Percentiles rank a stretch among this genome's conserved stretches.
Evolutionary conservation across 345 rosid species (phyloP).

Genomic region (Combretum micranthum): DNA sequence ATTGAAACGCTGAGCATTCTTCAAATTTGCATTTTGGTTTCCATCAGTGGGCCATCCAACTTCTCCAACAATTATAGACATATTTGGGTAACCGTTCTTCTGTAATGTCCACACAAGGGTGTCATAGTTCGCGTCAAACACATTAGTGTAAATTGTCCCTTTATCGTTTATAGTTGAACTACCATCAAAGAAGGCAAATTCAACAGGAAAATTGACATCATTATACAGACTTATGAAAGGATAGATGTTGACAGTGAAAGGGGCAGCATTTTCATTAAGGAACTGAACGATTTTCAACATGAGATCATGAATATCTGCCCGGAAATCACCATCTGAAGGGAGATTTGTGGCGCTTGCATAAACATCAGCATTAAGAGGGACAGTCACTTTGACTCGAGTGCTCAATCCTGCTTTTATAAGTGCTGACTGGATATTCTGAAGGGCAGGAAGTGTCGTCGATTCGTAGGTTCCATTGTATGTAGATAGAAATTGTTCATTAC

Average conservation of each 20-base stretch:
- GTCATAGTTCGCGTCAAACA: slow-evolving; percentile 28
- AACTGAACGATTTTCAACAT: slow-evolving; percentile 77
- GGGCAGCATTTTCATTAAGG: slow-evolving; percentile 51
- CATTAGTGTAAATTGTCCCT: slow-evolving; percentile 17
- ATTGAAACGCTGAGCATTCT: slow-evolving; percentile 24
- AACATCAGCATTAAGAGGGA: slow-evolving; percentile 88
- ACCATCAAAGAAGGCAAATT: slow-evolving; percentile 86
- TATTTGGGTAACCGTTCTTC: slow-evolving; percentile 20
- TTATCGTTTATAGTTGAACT: slow-evolving; percentile 20
- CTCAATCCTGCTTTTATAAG: slow-evolving; percentile 68
- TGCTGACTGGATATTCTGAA: slow-evolving; percentile 56
- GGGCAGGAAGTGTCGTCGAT: slow-evolving; percentile 19
- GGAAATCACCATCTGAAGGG: slow-evolving; percentile 90
- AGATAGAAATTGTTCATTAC: slow-evolving; percentile 30
- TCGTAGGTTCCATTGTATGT: slow-evolving; percentile 19
- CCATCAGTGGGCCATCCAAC: slow-evolving; percentile 39
- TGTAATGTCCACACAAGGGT: slow-evolving; percentile 27
- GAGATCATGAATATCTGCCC: slow-evolving; percentile 61
- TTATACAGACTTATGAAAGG: slow-evolving; percentile 87
- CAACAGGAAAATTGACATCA: slow-evolving; percentile 72
- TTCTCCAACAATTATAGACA: slow-evolving; percentile 24
- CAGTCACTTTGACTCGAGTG: slow-evolving; percentile 71
- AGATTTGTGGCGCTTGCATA: slow-evolving; percentile 32
- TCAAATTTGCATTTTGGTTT: slow-evolving; percentile 16
- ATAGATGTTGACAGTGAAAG: slow-evolving; percentile 86